Evolutionary conservation across 805 yeast genomes (phyloP), one percentile per base, ranked within the genome.

Genomic region (Clavispora asparagi): DNA sequence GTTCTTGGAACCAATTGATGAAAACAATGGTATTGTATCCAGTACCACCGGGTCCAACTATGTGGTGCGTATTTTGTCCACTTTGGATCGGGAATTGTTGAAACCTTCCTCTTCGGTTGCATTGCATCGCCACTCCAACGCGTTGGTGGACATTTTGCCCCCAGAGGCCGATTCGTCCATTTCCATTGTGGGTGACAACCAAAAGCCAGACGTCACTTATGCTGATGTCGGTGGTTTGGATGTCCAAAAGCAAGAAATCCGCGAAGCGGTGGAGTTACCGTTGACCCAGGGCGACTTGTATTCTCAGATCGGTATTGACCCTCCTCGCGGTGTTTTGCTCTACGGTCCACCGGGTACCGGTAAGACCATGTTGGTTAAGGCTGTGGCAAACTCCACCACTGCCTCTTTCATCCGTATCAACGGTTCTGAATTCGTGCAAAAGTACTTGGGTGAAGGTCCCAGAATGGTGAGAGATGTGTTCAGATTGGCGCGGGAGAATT

Each of bases 281-380:
- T 77, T 94, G 60, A 86, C 96, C 13, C 98, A 94, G 65, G 95
- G 94, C 33, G 99, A 95, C 59, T 75, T 95, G 54, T 94, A 94
- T 70, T 86, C 88, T 61, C 98, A 94, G 69, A 94, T 94, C 61
- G 99, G 99, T 70, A 91, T 94, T 54, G 98, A 94, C 60, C 99
- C 99, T 16, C 99, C 99, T 52, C 83, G 98, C 56, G 99, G 99
- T 59, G 99, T 94, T 28, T 71, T 94, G 56, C 74, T 94, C 50
- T 94, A 94, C 68, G 99, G 99, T n/a, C 98, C 99, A 10, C 99
- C 99, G 41, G 99, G 99, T 65, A 94, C 99, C 1, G 99, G 99
- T 60, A 94, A 94, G 68, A 94, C 99, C 19, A 91, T 94, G 98
- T 78, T 94, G 63, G 99, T 94, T 41, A 94, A 94, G 68, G 99